Evolutionary conservation across 1,284 basidiomycete genomes (phyloP), one percentile per base, ranked within the genome.

Genomic region (Ganoderma sp.): DNA sequence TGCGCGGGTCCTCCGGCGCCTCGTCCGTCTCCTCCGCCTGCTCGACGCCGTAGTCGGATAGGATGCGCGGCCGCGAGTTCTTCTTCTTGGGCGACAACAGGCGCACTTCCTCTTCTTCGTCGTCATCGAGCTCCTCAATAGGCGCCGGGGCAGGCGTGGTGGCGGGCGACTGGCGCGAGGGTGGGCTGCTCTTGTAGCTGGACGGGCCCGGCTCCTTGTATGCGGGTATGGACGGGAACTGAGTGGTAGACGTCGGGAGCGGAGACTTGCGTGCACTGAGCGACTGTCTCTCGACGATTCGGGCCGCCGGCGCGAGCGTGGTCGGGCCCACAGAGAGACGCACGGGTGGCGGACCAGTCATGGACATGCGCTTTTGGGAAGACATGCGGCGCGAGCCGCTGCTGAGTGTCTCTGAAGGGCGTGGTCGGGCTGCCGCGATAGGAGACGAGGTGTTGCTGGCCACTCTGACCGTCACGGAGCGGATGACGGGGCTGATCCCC

Each of bases 401-500:
- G 28, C 42, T 32, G 32, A 45, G 59, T 42, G 60, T 25, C 28
- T 63, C 54, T 0, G 67, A 68, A 8, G 64, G 60, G 10, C 64
- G 67, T 15, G 65, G 63, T n/a, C 56, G 66, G 10, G 32, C 39
- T 5, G 22, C 58, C 3, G 61, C n/a, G 17, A 22, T 43, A 32
- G 45, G 22, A 0, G 50, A 45, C 12, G 65, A 41, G 1, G 15
- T 10, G 2, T 59, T 10, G 2, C 45, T 37, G 37, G 41, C 62
- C 2, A 57, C 8, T 34, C 59, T 67, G 17, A 77, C 69, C 1
- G 50, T 50, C 2, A 78, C 67, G 1, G 72, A 67, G 32, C 70
- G 64, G 6, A 78, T 58, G 3, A 74, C 54, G 7, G 69, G 34
- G 7, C 67, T 62, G 22, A 78, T 69, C 19, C 73, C 72, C 43